Evolutionary conservation across 106 monocot species (phyloP).

Genomic region (Gastrodia elata): DNA sequence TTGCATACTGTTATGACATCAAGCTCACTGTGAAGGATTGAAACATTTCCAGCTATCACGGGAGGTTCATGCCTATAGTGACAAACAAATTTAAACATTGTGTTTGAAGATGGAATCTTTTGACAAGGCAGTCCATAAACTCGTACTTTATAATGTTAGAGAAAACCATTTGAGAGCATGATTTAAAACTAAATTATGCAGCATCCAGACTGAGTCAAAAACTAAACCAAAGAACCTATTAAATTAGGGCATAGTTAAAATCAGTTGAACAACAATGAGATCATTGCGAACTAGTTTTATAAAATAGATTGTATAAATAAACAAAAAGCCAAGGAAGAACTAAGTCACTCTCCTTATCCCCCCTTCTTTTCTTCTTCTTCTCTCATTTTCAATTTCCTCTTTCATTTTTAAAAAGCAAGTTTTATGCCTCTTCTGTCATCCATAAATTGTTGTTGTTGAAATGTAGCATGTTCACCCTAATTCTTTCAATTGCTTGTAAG

Average conservation of each 20-base stretch:
- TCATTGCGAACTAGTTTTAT: too few species aligned
- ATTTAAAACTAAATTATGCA: background rate
- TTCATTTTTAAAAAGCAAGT: too few species aligned
- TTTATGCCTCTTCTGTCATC: too few species aligned
- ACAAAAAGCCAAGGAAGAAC: too few species aligned
- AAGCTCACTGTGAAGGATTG: slow-evolving; percentile 48
- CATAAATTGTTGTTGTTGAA: too few species aligned
- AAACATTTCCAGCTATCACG: slow-evolving; percentile 49
- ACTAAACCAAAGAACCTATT: background rate
- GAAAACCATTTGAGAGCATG: background rate
- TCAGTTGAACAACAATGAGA: background rate
- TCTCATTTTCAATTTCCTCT: too few species aligned
- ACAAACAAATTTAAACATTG: background rate
- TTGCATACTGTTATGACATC: slow-evolving; percentile 89
- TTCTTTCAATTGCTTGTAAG: too few species aligned
- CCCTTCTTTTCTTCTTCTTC: too few species aligned
- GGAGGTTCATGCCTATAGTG: slow-evolving; percentile 91
- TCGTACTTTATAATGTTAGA: background rate
- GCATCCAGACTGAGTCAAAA: background rate
- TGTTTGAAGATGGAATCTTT: background rate
- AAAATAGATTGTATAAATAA: too few species aligned
- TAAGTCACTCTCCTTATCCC: too few species aligned
- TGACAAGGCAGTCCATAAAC: background rate
- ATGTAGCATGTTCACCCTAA: too few species aligned
- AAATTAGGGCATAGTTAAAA: background rate